These are phyloP conservation scores for Juncus effusus DNA, from an alignment of 176 grass and related monocot species.

Conservation along the genomic window DNA sequence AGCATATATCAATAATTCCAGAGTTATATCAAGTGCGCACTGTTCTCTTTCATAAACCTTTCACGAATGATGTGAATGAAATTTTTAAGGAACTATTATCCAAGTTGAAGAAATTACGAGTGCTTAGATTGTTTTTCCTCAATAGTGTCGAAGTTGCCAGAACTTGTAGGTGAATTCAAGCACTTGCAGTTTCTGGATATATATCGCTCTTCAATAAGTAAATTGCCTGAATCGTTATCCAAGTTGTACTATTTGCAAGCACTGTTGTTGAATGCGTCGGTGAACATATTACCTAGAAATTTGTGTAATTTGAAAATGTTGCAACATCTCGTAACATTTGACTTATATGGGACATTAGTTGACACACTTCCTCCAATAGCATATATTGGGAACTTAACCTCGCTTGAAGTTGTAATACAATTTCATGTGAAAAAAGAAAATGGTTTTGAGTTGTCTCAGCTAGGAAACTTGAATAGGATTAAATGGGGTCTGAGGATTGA, in stretches of 20 bases:
- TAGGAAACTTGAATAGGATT: slow-evolving; percentile 25
- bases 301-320: slow-evolving; percentile 19
- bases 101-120: slow-evolving; percentile 17
- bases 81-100: slow-evolving; percentile 9
- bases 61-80: background rate
- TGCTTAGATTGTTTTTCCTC: background rate
- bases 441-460: slow-evolving; percentile 26
- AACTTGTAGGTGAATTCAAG: slow-evolving; percentile 12
- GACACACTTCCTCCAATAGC: background rate
- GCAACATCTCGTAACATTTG: background rate
- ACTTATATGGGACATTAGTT: background rate
- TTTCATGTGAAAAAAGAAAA: slow-evolving; percentile 22
- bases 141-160: slow-evolving; percentile 5
- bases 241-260: slow-evolving; percentile 28
- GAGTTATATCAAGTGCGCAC: slow-evolving; percentile 18
- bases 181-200: slow-evolving; percentile 17
- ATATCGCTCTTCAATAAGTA: background rate
- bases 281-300: slow-evolving; percentile 7
- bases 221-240: slow-evolving; percentile 26
- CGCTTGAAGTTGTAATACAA: background rate
- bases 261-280: background rate
- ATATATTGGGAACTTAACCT: slow-evolving; percentile 20
- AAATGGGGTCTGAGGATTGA: slow-evolving; percentile 14
- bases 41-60: slow-evolving; percentile 3
- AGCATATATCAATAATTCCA: background rate